phyloP scores from a whole-genome alignment of 192 early-diverging fungal species.

The Diversispora eburnea region DNA sequence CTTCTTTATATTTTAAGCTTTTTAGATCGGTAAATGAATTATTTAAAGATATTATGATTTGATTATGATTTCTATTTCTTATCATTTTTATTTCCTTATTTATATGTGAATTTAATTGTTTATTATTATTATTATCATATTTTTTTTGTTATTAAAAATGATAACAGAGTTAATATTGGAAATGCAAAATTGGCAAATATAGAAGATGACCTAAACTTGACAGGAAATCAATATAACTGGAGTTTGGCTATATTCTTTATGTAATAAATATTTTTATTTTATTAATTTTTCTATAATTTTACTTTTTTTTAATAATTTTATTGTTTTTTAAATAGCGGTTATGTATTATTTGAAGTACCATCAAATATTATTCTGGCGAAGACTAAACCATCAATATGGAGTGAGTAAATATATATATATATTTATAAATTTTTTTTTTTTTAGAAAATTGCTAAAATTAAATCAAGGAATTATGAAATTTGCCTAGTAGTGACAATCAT shows the following conservation, averaged over 20 bases:
- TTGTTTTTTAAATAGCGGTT: slow-evolving; percentile 29
- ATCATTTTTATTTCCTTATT: no score
- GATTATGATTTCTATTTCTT: not conserved
- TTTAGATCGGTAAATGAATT: slow-evolving; percentile 57
- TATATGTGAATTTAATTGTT: no score
- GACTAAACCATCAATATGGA: slow-evolving; percentile 55
- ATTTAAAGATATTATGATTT: no score
- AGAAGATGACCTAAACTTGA: slow-evolving; percentile 42
- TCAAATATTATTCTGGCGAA: slow-evolving; percentile 65
- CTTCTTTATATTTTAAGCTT: slow-evolving; percentile 66
- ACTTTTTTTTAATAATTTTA: not conserved
- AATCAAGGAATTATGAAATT: no score
- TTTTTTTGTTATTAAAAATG: not conserved
- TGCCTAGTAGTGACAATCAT: no score
- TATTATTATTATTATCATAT: not conserved
- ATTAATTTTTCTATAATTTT: slow-evolving; percentile 3
- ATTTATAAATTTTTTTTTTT: not conserved
- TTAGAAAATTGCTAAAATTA: no score
- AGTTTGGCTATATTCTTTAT: slow-evolving; percentile 67
- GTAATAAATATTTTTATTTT: slow-evolving; percentile 38
- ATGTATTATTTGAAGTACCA: slow-evolving; percentile 72
- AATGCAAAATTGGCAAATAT: slow-evolving; percentile 60
- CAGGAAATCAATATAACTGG: slow-evolving; percentile 51
- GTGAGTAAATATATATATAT: no score
- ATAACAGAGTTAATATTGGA: slow-evolving; percentile 36